These are phyloP conservation scores for Phylloporus gajari DNA, from an alignment of 1,284 basidiomycete species.

Conservation along the genomic window DNA sequence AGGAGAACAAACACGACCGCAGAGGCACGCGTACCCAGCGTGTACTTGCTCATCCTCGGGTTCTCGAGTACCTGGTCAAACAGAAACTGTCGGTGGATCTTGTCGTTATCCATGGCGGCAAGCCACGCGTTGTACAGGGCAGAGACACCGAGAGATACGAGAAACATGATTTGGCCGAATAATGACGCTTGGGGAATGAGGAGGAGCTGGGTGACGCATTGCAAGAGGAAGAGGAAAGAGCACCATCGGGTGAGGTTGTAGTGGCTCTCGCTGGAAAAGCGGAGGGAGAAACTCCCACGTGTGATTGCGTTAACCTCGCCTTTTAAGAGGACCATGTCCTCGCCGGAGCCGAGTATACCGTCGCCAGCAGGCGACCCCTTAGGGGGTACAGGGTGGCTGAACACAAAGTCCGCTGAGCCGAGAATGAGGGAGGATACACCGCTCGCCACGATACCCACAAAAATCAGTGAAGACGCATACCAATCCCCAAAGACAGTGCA, in stretches of 20 bases:
- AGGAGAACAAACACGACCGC: constrained; percentile 42
- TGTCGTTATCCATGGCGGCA: too few species aligned
- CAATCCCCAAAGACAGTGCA: constrained; percentile 34
- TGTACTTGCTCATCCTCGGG: constrained; percentile 33
- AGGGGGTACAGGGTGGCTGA: constrained; percentile 35
- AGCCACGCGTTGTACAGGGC: too few species aligned
- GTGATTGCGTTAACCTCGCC: too few species aligned
- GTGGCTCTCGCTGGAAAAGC: too few species aligned
- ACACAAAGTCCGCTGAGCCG: constrained; percentile 37
- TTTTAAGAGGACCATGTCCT: too few species aligned
- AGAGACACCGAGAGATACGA: too few species aligned
- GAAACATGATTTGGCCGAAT: too few species aligned
- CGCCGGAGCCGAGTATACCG: constrained; percentile 31
- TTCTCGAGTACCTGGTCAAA: constrained; percentile 25
- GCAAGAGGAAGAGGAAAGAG: too few species aligned
- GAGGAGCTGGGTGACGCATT: too few species aligned
- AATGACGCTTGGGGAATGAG: too few species aligned
- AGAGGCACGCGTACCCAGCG: constrained; percentile 36
- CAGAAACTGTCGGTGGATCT: constrained; percentile 34
- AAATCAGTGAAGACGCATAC: constrained; percentile 40
- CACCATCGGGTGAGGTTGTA: too few species aligned
- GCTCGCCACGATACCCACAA: constrained; percentile 42
- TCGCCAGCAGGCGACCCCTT: constrained; percentile 36
- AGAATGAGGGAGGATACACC: constrained; percentile 38
- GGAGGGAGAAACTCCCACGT: too few species aligned